These are phyloP conservation scores for Ceratocystis cubensis DNA, from an alignment of 2,329 filamentous ascomycete species.

Conservation along the genomic window DNA sequence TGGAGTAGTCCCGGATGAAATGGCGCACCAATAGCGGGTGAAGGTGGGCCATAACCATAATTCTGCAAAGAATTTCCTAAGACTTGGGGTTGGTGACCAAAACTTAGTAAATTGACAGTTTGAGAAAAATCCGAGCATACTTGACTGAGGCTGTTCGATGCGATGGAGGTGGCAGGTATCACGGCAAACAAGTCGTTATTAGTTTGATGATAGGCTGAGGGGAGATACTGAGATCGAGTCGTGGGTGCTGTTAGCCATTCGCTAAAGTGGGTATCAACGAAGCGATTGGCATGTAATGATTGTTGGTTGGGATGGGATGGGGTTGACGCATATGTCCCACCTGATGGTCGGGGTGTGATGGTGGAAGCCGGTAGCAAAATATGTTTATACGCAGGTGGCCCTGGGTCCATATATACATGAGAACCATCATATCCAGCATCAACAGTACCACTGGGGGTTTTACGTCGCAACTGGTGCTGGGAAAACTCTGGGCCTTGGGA, in stretches of 20 bases:
- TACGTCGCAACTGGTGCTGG: slow-evolving; percentile 62
- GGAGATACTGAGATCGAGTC: background rate
- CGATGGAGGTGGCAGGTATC: background rate
- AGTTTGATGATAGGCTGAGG: background rate
- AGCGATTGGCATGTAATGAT: background rate
- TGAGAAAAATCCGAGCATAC: background rate
- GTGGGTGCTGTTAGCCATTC: background rate
- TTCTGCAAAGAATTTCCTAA: background rate
- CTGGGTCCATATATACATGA: slow-evolving; percentile 56
- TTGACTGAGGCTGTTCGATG: background rate
- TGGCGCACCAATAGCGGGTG: slow-evolving; percentile 19
- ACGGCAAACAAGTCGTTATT: background rate
- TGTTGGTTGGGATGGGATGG: background rate
- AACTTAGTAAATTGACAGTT: background rate
- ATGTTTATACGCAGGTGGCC: slow-evolving; percentile 70
- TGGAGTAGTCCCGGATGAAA: slow-evolving; percentile 16
- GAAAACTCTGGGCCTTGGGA: background rate
- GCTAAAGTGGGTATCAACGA: background rate
- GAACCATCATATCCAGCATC: slow-evolving; percentile 85
- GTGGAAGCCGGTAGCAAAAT: slow-evolving; percentile 54
- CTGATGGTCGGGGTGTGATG: background rate
- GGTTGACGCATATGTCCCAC: background rate
- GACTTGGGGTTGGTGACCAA: slow-evolving; percentile 1
- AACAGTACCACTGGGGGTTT: slow-evolving; percentile 88
- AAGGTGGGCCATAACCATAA: slow-evolving; percentile 20